phyloP scores from a whole-genome alignment of 306 rosid species.

The Prunus mira region DNA sequence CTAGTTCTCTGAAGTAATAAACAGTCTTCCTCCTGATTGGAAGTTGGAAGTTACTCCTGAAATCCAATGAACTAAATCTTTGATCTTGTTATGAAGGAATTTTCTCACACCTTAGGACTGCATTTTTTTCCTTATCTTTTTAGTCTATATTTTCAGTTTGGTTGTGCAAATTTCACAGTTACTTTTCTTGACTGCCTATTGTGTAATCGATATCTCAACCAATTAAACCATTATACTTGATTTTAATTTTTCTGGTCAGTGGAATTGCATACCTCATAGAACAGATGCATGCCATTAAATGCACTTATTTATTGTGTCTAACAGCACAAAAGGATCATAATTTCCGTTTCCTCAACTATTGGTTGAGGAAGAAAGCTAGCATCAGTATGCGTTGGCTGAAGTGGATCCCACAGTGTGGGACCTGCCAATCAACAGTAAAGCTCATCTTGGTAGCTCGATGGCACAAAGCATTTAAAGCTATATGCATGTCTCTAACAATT shows the following conservation, averaged over 20 bases:
- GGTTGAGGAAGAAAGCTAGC: background rate
- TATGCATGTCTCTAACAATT: background rate
- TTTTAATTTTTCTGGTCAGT: background rate
- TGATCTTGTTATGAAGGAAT: background rate
- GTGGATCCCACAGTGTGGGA: background rate
- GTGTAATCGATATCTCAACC: background rate
- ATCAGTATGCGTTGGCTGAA: conserved; percentile 1
- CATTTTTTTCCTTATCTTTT: background rate
- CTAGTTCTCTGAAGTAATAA: background rate
- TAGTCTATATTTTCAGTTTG: background rate
- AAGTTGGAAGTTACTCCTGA: background rate
- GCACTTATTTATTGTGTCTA: background rate
- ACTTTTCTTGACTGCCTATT: background rate
- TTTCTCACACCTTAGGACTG: background rate
- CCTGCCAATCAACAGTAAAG: background rate
- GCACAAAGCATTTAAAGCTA: background rate
- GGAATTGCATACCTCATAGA: background rate
- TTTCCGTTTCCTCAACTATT: background rate
- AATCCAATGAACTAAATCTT: background rate
- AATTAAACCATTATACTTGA: background rate
- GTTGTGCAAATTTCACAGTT: background rate
- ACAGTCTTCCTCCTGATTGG: background rate
- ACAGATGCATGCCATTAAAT: background rate
- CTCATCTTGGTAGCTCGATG: background rate
- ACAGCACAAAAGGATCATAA: background rate